Conservation (phyloP, 2,329 filamentous ascomycete genomes). For the Acrodontium crateriforme region DNA sequence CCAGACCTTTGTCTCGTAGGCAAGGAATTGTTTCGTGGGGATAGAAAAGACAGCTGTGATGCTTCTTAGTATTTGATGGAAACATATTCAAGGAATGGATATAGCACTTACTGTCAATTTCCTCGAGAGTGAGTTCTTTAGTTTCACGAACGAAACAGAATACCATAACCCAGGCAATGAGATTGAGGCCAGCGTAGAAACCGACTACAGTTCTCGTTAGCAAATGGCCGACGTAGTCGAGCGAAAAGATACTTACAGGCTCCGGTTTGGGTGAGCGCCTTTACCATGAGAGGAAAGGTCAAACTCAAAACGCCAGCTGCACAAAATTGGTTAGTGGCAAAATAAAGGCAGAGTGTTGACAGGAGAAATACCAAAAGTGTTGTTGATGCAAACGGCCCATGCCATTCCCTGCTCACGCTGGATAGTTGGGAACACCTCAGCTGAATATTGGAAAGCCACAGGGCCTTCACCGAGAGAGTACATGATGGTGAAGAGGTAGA, state of each 20-base stretch:
- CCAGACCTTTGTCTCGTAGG: conserved; percentile 26
- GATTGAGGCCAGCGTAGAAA: conserved; percentile 44
- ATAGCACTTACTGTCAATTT: conserved; percentile 24
- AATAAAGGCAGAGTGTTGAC: background rate
- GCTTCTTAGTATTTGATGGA: conserved; percentile 1
- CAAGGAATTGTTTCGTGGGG: conserved; percentile 29
- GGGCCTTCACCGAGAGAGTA: conserved; percentile 34
- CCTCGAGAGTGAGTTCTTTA: conserved; percentile 35
- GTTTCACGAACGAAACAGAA: conserved; percentile 35
- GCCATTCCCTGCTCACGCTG: conserved; percentile 32
- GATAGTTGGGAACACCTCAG: conserved; percentile 33
- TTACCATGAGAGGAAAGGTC: conserved; percentile 35
- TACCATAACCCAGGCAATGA: conserved; percentile 40
- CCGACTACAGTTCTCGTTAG: conserved; percentile 32
- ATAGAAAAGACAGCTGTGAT: conserved; percentile 36
- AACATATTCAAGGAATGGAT: background rate
- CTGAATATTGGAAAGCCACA: conserved; percentile 29
- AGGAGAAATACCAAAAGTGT: conserved; percentile 25
- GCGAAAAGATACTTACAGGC: conserved; percentile 40
- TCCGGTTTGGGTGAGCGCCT: conserved; percentile 37
- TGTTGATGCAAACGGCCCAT: conserved; percentile 45
- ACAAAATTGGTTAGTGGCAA: conserved; percentile 21
- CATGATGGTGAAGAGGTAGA: conserved; percentile 39
- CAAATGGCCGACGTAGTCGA: background rate
- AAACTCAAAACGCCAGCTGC: conserved; percentile 22